Base-by-base conservation (phyloP, 108 stramenopile genomes). In the Cyclotella baltica region DNA sequence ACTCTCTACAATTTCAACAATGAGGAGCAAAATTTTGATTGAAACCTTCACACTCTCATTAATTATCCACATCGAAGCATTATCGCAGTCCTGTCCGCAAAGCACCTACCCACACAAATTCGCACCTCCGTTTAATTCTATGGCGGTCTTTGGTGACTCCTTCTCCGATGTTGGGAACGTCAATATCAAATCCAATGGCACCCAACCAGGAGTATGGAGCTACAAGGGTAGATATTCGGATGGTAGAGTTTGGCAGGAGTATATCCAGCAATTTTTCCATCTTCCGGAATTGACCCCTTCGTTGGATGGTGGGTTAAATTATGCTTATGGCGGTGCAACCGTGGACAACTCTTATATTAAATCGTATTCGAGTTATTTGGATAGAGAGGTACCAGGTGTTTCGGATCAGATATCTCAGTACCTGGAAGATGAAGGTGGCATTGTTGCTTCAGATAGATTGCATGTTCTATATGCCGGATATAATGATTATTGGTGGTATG, bases 151-250 rank as follows among this genome's bases (percentile, higher is more conserved):
- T 20, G 72, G 40, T 18, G 72, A 73, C 48, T 61, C 72, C 19
- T 35, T 73, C 27, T 73, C 72, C 43, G 72, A 73, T 47, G 72
- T 73, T 16, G 72, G 72, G 11, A 73, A 73, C 35, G 47, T 61
- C 13, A 15, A 62, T 30, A 55, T 33, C 33, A 29, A 9, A 18
- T 70, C 68, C 8, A 62, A 62, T 20, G 72, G 43, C 0, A 62
- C 43, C n/a, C 40, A 50, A 30, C 59, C 72, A 10, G 72, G 72
- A 46, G 33, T 35, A 9, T 73, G 61, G 61, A 73, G 72, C 47
- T 62, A 30, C 28, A 37, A 50, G 5, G 72, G 72, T 27, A 33
- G 72, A 22, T 73, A 62, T 27, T 62, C 47, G 10, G 72, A 73
- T 59, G 72, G 72, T 3, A n/a, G 62, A 31, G 72, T 62, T 25